phyloP scores from a whole-genome alignment of 108 stramenopile genomes.

The Seminavis robusta region DNA sequence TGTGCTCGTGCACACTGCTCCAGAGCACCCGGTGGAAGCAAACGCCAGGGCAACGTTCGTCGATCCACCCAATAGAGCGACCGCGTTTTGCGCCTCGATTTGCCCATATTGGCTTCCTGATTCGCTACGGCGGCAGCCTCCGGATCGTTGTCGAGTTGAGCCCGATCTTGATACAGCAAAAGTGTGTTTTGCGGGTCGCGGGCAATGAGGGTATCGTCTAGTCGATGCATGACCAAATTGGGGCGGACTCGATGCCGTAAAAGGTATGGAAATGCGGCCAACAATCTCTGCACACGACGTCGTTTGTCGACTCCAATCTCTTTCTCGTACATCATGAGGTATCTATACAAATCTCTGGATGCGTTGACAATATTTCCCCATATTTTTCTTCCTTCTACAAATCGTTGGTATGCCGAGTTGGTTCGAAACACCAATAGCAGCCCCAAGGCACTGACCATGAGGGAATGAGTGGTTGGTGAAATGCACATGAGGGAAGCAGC shows the following conservation, averaged over 20 bases:
- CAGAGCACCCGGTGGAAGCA: conserved; percentile 59
- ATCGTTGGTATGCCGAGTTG: conserved; percentile 88
- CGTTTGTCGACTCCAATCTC: conserved; percentile 69
- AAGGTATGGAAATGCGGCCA: conserved; percentile 84
- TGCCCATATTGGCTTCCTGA: conserved; percentile 59
- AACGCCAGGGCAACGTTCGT: conserved; percentile 78
- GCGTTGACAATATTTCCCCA: conserved; percentile 71
- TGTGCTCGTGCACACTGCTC: conserved; percentile 77
- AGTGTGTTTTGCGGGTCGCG: conserved; percentile 77
- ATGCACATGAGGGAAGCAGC: conserved; percentile 43
- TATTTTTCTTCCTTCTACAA: conserved; percentile 87
- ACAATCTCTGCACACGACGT: conserved; percentile 57
- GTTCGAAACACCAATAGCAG: conserved; percentile 90
- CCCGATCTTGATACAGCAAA: conserved; percentile 67
- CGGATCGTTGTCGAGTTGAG: conserved; percentile 24
- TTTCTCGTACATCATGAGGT: conserved; percentile 77
- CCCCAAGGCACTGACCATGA: conserved; percentile 81
- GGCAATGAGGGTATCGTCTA: conserved; percentile 55
- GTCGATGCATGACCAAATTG: conserved; percentile 54
- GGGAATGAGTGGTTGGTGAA: conserved; percentile 63
- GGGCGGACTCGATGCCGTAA: conserved; percentile 81
- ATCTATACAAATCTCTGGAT: conserved; percentile 77
- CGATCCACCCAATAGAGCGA: conserved; percentile 84
- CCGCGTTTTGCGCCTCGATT: conserved; percentile 58
- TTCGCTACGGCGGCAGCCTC: conserved; percentile 46